Evolutionary conservation across 2,329 filamentous ascomycete species (phyloP).

Genomic region (Fusarium tanahbumbuense): DNA sequence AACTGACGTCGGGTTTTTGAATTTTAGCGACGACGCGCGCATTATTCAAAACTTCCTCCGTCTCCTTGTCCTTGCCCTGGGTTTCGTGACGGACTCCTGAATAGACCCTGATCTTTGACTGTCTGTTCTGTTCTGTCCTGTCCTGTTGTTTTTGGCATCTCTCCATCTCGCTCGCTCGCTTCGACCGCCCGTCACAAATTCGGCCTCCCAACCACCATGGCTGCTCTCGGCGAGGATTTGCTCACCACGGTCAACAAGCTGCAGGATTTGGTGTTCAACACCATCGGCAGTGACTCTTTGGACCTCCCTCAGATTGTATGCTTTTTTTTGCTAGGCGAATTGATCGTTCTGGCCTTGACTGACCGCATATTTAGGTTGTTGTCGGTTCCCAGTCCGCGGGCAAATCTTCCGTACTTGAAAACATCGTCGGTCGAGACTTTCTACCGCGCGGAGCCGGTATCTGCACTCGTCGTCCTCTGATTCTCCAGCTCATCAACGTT

Average conservation of each 20-base stretch:
- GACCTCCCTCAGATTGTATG: slow-evolving; percentile 97
- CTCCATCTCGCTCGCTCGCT: slow-evolving; percentile 13
- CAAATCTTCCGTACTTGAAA: slow-evolving; percentile 98
- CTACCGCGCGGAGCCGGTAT: slow-evolving; percentile 96
- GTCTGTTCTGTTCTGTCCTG: slow-evolving; percentile 21
- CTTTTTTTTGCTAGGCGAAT: slow-evolving; percentile 40
- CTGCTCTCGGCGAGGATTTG: slow-evolving; percentile 94
- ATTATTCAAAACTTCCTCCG: slow-evolving; percentile 36
- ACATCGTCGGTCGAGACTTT: slow-evolving; percentile 98
- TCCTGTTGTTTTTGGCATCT: slow-evolving; percentile 31
- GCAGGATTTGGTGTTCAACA: slow-evolving; percentile 99
- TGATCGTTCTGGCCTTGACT: slow-evolving; percentile 27
- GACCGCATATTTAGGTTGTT: slow-evolving; percentile 75
- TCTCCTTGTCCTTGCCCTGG: slow-evolving; percentile 31
- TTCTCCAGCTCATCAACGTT: slow-evolving; percentile 98
- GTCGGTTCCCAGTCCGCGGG: slow-evolving; percentile 98
- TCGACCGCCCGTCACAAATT: slow-evolving; percentile 25
- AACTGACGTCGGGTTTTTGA: slow-evolving; percentile 42
- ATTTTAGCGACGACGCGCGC: slow-evolving; percentile 46
- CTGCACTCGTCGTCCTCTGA: slow-evolving; percentile 91
- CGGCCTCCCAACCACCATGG: slow-evolving; percentile 69
- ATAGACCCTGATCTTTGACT: slow-evolving; percentile 27
- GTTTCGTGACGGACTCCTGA: slow-evolving; percentile 36
- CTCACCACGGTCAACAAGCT: slow-evolving; percentile 97
- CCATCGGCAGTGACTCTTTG: slow-evolving; percentile 97